A percentile compares a stretch with the other conserved stretches of the same genome.
Evolutionary conservation across 164 flowering plant genomes (phyloP).

Genomic region (Nelumbo lutea): DNA sequence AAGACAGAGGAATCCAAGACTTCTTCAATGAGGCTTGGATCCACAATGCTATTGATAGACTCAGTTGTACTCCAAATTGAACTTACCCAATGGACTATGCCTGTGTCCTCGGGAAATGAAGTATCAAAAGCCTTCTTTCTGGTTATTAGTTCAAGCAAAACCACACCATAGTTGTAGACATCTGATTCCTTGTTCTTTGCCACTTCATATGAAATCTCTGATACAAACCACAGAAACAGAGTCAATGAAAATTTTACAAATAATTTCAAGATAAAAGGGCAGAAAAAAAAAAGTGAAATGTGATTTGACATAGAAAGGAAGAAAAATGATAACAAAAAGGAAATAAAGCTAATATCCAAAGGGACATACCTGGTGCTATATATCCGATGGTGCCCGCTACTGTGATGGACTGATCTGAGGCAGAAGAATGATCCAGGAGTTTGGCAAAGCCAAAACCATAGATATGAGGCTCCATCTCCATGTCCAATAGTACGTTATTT

Average conservation of each 20-base stretch:
- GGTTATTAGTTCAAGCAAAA: conserved; percentile 64
- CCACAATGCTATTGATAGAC: conserved; percentile 42
- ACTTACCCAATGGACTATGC: conserved; percentile 54
- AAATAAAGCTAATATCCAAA: no score
- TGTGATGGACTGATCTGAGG: conserved; percentile 27
- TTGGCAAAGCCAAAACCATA: conserved; percentile 86
- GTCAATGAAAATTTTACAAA: no score
- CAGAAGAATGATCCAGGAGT: conserved; percentile 53
- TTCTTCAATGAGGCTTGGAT: conserved; percentile 44
- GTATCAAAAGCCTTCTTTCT: conserved; percentile 56
- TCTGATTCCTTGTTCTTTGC: conserved; percentile 56
- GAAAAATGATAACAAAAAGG: no score
- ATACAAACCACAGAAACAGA: neutral
- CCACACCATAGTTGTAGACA: conserved; percentile 81
- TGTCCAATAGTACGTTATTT: conserved; percentile 63
- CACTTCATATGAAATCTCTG: conserved; percentile 69
- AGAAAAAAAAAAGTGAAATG: no score
- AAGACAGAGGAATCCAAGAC: conserved; percentile 31
- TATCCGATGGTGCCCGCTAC: conserved; percentile 67
- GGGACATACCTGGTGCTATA: conserved; percentile 88
- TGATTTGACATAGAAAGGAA: no score
- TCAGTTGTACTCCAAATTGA: conserved; percentile 31
- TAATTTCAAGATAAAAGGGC: no score
- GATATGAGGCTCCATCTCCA: conserved; percentile 76
- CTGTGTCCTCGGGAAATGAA: conserved; percentile 35